Evolutionary conservation across 345 rosid species (phyloP).

Genomic region (Erodium maritimum): DNA sequence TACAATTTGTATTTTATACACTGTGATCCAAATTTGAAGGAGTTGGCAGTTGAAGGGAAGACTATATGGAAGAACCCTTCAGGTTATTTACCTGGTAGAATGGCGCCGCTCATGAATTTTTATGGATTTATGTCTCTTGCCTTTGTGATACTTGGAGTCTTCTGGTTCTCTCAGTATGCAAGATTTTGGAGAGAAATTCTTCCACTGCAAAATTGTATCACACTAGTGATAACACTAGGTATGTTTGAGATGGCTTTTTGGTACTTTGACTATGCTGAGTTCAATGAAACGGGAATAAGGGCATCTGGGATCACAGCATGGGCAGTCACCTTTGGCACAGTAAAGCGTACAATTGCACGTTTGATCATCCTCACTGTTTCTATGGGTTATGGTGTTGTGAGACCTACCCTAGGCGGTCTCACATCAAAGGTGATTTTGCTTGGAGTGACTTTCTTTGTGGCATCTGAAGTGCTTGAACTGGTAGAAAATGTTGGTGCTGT

Average conservation of each 20-base stretch:
- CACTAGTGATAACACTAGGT: slow-evolving; percentile 72
- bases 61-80: slow-evolving; percentile 88
- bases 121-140: slow-evolving; percentile 82
- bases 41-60: slow-evolving; percentile 63
- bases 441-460: slow-evolving; percentile 72
- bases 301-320: slow-evolving; percentile 76
- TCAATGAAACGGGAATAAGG: slow-evolving; percentile 77
- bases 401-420: slow-evolving; percentile 89
- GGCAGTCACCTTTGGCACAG: slow-evolving; percentile 82
- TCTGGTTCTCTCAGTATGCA: slow-evolving; percentile 93
- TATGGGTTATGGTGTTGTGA: slow-evolving; percentile 96
- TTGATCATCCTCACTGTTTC: slow-evolving; percentile 76
- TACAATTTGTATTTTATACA: slow-evolving; percentile 86
- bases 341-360: slow-evolving; percentile 69
- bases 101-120: slow-evolving; percentile 94
- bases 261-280: slow-evolving; percentile 87
- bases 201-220: slow-evolving; percentile 78
- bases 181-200: slow-evolving; percentile 90
- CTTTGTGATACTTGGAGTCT: slow-evolving; percentile 68
- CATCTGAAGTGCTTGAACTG: slow-evolving; percentile 86
- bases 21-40: slow-evolving; percentile 60
- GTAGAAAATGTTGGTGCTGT: slow-evolving; percentile 85
- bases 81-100: slow-evolving; percentile 88
- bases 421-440: slow-evolving; percentile 85
- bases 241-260: slow-evolving; percentile 98